Conservation (phyloP, 2,329 filamentous ascomycete species). For the Tolypocladium sp. region DNA sequence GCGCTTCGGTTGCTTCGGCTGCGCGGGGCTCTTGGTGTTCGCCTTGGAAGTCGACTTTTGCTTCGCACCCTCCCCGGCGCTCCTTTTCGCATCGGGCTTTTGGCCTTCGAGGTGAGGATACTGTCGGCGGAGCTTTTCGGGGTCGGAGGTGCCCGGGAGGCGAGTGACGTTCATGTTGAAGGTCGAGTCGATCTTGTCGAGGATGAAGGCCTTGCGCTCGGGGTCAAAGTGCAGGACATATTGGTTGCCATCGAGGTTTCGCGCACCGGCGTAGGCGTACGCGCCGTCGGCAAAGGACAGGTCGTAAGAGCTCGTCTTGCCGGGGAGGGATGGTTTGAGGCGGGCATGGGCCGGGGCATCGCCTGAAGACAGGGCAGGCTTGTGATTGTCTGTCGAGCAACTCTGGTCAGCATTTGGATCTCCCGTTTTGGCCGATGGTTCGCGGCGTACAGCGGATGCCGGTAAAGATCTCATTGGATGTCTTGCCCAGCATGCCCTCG, state of each 20-base stretch:
- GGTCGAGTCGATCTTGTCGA: constrained; percentile 73
- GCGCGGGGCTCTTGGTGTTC: constrained; percentile 8
- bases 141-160: constrained; percentile 56
- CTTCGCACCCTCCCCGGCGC: constrained; percentile 10
- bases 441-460: constrained; percentile 45
- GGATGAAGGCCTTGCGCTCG: constrained; percentile 63
- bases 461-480: constrained; percentile 49
- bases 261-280: constrained; percentile 52
- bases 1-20: constrained; percentile 12
- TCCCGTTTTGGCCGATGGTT: not conserved
- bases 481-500: constrained; percentile 48
- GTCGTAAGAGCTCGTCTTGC: constrained; percentile 45
- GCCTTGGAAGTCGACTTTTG: constrained; percentile 12
- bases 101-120: constrained; percentile 52
- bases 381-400: constrained; percentile 47
- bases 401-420: not conserved
- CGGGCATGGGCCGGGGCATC: constrained; percentile 38
- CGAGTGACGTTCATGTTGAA: constrained; percentile 80
- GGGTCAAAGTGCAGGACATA: constrained; percentile 71
- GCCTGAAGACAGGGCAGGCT: constrained; percentile 41
- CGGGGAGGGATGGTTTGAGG: constrained; percentile 39
- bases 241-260: constrained; percentile 45
- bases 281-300: constrained; percentile 45
- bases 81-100: constrained; percentile 15
- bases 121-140: constrained; percentile 53